Percentiles rank a stretch among this genome's conserved stretches.
Evolutionary conservation across 768 basidiomycete species (phyloP).

Genomic region (Suillus spraguei): DNA sequence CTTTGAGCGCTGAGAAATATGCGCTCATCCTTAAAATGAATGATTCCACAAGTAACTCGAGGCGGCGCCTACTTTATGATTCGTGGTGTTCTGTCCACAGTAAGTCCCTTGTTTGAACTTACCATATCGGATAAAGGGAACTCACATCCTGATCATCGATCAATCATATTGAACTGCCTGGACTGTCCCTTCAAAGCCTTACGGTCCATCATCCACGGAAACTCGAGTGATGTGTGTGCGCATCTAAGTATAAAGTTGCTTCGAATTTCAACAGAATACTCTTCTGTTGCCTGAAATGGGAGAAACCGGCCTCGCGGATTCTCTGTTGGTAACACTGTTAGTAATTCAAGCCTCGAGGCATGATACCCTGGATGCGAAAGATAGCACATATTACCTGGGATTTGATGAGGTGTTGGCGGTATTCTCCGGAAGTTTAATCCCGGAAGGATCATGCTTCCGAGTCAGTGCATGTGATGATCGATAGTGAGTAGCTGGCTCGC

Average conservation of each 20-base stretch:
- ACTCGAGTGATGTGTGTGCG: background rate
- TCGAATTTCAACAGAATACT: background rate
- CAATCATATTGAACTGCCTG: background rate
- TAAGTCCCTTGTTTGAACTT: background rate
- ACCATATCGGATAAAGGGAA: background rate
- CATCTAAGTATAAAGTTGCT: background rate
- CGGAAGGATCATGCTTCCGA: background rate
- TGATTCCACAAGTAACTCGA: background rate
- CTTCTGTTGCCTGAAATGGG: background rate
- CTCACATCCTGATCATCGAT: background rate
- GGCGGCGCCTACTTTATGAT: background rate
- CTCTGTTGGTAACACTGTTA: background rate
- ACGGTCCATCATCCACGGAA: background rate
- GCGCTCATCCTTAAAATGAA: background rate
- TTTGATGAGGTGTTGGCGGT: background rate
- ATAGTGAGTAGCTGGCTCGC: too few species aligned
- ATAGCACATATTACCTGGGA: background rate
- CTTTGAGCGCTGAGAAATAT: background rate
- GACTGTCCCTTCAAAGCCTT: background rate
- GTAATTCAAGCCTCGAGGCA: background rate
- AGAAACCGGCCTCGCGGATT: background rate
- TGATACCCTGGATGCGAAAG: background rate
- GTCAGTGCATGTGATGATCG: too few species aligned
- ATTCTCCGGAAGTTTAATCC: background rate
- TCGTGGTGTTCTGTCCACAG: conserved; percentile 1